Base-by-base conservation (phyloP, 2,329 filamentous ascomycete species). In the Chaetomium sp. region DNA sequence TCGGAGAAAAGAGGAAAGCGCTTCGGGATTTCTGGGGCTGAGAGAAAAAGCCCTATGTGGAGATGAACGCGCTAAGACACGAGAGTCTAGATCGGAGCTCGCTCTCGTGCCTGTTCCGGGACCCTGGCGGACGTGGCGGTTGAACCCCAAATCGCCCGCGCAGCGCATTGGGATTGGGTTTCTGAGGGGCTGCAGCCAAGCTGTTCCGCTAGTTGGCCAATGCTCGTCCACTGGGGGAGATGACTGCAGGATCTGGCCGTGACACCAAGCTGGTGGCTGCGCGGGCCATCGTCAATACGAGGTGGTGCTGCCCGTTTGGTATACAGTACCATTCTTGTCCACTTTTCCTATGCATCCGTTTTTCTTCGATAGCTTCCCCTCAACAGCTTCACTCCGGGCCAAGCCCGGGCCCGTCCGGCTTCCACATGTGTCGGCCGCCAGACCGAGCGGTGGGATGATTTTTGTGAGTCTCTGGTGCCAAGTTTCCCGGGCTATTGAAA, bases 81-180 rank as follows among this genome's bases (percentile, higher is more conserved):
- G 53, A 52, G 19, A 27, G 37, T 19, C 55, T 47, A 57, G 51
- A 54, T 54, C 52, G 9, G 5, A 43, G 8, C 55, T 56, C 57
- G 57, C 50, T n/a, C 57, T 56, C 37, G 37, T 53, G 34, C 14
- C 47, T 54, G 54, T 40, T 52, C 51, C 40, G 41, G 50, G 55
- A 34, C 35, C 48, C 46, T 49, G 52, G 19, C 19, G 19, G 19
- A 27, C 19, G 19, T 27, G 19, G 19, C 19, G 19, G 19, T 27
- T 27, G 33, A 36, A 51, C 46, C 37, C 41, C 47, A 14, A 46
- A 55, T 50, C 46, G 19, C 52, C n/a, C n/a, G 44, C 49, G 33
- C 27, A 47, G 53, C 43, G 10, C 19, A 36, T 33, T 43, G 35
- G 36, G 36, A 37, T 5, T 27, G 6, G 50, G 36, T 35, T 52